These are phyloP conservation scores for Botrytis hyacinthi DNA, from an alignment of 2,329 filamentous ascomycete species.

Conservation along the genomic window DNA sequence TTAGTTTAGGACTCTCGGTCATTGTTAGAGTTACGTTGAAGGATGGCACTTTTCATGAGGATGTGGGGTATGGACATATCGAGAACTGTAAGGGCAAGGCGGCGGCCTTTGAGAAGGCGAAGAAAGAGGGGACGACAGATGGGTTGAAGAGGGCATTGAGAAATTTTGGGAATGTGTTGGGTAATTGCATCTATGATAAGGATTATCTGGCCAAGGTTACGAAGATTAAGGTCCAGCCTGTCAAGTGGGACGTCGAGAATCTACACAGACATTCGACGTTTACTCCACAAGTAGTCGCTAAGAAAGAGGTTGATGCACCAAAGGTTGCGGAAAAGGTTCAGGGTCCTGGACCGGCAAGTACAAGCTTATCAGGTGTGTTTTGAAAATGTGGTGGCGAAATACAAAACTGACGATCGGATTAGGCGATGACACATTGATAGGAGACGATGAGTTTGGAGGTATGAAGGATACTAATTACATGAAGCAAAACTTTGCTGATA, in stretches of 20 bases:
- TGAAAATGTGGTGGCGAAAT: neutral
- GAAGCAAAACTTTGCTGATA: slow-evolving; percentile 37
- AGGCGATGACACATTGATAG: slow-evolving; percentile 42
- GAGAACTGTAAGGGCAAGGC: slow-evolving; percentile 96
- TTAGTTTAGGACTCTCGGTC: slow-evolving; percentile 83
- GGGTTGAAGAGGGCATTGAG: slow-evolving; percentile 84
- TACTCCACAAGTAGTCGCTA: slow-evolving; percentile 23
- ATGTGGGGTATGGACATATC: slow-evolving; percentile 94
- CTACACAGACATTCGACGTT: slow-evolving; percentile 79
- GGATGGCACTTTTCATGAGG: slow-evolving; percentile 96
- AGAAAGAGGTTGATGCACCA: slow-evolving; percentile 37
- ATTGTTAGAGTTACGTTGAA: slow-evolving; percentile 86
- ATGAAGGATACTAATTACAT: slow-evolving; percentile 43
- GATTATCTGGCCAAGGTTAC: slow-evolving; percentile 87
- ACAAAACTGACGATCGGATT: slow-evolving; percentile 25
- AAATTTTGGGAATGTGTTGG: slow-evolving; percentile 92
- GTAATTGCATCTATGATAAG: slow-evolving; percentile 99
- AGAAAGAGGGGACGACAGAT: slow-evolving; percentile 97
- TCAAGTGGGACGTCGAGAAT: slow-evolving; percentile 74
- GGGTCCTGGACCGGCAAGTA: slow-evolving; percentile 7
- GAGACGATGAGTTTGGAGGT: slow-evolving; percentile 55
- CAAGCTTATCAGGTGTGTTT: slow-evolving; percentile 5
- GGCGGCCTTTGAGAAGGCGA: slow-evolving; percentile 95
- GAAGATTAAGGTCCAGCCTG: slow-evolving; percentile 77
- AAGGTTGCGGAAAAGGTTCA: slow-evolving; percentile 32